These are phyloP conservation scores for Zymoseptoria passerinii DNA, from an alignment of 2,329 filamentous ascomycete genomes.

Conservation along the genomic window DNA sequence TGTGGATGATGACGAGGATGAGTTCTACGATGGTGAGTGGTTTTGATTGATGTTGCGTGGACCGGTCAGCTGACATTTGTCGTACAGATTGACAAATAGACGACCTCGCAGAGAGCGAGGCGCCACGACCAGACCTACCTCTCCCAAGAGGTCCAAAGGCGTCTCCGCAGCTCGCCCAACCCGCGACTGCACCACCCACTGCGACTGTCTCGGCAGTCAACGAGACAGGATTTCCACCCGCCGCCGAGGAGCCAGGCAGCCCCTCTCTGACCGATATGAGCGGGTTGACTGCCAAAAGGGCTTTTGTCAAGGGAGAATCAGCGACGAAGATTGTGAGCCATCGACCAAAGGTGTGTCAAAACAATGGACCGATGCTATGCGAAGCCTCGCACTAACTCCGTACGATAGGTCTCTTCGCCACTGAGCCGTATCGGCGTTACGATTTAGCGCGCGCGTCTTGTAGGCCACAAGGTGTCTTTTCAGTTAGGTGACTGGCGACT, in stretches of 20 bases:
- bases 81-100: conserved; percentile 74
- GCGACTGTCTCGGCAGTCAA: conserved; percentile 23
- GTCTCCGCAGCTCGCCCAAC: conserved; percentile 34
- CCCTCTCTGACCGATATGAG: not conserved
- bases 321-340: conserved; percentile 17
- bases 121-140: conserved; percentile 57
- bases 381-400: conserved; percentile 5
- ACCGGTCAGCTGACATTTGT: not conserved
- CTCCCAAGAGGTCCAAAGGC: conserved; percentile 45
- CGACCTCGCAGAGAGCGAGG: conserved; percentile 60
- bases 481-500: not conserved
- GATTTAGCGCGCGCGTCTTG: not conserved
- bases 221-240: conserved; percentile 7
- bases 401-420: conserved; percentile 20
- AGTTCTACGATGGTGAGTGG: conserved; percentile 64
- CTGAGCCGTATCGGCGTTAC: conserved; percentile 7
- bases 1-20: conserved; percentile 63
- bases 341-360: conserved; percentile 19
- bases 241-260: conserved; percentile 2
- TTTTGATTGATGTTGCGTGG: not conserved
- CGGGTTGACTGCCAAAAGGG: conserved; percentile 14
- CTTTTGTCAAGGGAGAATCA: conserved; percentile 13
- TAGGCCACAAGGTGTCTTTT: not conserved
- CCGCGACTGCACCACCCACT: conserved; percentile 17
- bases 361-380: not conserved